Conservation (phyloP, 2,329 filamentous ascomycete species). For the Catunica adiposa region DNA sequence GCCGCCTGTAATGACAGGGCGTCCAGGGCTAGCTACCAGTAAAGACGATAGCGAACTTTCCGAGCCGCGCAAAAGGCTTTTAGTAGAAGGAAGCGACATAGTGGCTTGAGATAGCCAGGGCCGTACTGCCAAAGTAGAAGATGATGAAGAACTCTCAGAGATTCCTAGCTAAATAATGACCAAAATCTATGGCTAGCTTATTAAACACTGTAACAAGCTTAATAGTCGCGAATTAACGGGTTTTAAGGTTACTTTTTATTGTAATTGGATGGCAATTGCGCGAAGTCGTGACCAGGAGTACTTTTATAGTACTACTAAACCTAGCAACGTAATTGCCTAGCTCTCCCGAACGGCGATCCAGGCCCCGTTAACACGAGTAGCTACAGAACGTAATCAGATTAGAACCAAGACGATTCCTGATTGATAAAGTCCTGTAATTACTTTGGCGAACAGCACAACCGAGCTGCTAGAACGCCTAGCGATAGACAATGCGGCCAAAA, state of each 20-base stretch:
- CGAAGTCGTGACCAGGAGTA: background rate
- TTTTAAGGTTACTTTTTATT: too few relatives aligned
- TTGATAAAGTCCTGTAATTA: conserved; percentile 10
- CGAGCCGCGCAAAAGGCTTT: conserved; percentile 9
- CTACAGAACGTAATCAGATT: conserved; percentile 10
- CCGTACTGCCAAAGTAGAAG: conserved; percentile 7
- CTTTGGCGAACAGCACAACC: background rate
- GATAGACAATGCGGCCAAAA: background rate
- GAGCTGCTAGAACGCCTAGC: background rate
- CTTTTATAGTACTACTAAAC: conserved; percentile 5
- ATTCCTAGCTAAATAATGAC: background rate
- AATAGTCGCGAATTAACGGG: background rate
- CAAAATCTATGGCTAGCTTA: too few relatives aligned
- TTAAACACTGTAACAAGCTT: background rate
- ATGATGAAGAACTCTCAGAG: background rate
- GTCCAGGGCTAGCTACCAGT: conserved; percentile 1
- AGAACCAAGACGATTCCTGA: conserved; percentile 5
- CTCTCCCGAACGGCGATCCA: conserved; percentile 5
- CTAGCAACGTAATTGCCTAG: background rate
- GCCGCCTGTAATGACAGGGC: conserved; percentile 3
- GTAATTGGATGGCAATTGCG: too few relatives aligned
- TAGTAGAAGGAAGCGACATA: conserved; percentile 10
- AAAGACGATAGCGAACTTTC: conserved; percentile 8
- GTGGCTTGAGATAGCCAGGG: background rate
- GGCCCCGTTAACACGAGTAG: background rate